Evolutionary conservation across 208 protist genomes (phyloP), one percentile per base, ranked within the genome.

Genomic region (Tritrichomonas foetus): DNA sequence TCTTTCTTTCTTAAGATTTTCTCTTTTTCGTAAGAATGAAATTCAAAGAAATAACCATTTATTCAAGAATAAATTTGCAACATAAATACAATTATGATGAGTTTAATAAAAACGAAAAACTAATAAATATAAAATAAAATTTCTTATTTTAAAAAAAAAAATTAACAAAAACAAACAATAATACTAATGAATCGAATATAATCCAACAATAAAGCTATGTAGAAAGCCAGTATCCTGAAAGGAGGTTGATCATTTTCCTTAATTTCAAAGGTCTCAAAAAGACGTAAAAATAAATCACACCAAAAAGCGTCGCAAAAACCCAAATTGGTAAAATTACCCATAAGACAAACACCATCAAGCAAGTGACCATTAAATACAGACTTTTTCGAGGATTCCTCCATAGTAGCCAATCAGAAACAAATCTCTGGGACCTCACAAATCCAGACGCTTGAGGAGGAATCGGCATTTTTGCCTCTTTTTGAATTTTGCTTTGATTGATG

Each of bases 121-220:
- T n/a, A n/a, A n/a, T n/a, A n/a, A n/a, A n/a, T n/a, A n/a, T n/a
- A n/a, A n/a, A n/a, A n/a, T n/a, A n/a, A n/a, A n/a, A n/a, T n/a
- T n/a, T n/a, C n/a, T n/a, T n/a, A n/a, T n/a, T n/a, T n/a, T n/a
- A n/a, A n/a, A n/a, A n/a, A n/a, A n/a, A n/a, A n/a, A n/a, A n/a
- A n/a, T n/a, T n/a, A n/a, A n/a, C n/a, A n/a, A n/a, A n/a, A n/a
- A n/a, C n/a, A n/a, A n/a, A n/a, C n/a, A n/a, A n/a, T n/a, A n/a
- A n/a, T n/a, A n/a, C n/a, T n/a, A n/a, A n/a, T n/a, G n/a, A n/a
- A n/a, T n/a, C n/a, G n/a, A n/a, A n/a, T n/a, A n/a, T n/a, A n/a
- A n/a, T n/a, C n/a, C n/a, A n/a, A n/a, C n/a, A n/a, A 75, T 33
- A 75, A 82, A 82, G 47, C 41, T 82, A 82, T 30, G 74, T 82